A percentile compares a stretch with the other conserved stretches of the same genome.
Conservation (phyloP, 768 basidiomycete species). For the Pisolithus tinctorius region DNA sequence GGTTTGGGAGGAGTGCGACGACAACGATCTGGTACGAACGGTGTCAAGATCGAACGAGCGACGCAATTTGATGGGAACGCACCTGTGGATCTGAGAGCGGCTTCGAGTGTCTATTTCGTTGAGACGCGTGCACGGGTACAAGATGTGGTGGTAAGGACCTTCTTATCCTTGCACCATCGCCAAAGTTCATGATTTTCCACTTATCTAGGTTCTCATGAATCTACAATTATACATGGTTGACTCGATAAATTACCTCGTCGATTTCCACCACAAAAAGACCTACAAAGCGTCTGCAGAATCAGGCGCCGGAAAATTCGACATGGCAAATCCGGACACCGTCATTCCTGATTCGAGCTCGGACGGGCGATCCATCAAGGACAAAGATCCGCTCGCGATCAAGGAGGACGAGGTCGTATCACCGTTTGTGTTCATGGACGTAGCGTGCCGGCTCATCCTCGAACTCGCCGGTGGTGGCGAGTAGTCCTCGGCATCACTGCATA, state of each 20-base stretch:
- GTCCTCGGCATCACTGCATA: too few species aligned
- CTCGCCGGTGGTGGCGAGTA: conserved; percentile 65
- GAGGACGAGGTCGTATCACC: conserved; percentile 73
- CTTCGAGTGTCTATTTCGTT: conserved; percentile 83
- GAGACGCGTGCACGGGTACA: conserved; percentile 88
- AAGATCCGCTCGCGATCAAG: conserved; percentile 33
- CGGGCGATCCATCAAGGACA: conserved; percentile 49
- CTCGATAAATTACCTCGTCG: conserved; percentile 91
- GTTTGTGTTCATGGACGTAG: conserved; percentile 95
- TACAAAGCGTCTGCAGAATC: conserved; percentile 69
- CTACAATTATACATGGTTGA: conserved; percentile 96
- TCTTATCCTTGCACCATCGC: not conserved
- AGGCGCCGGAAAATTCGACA: conserved; percentile 67
- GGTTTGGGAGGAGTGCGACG: conserved; percentile 52
- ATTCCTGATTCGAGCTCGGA: conserved; percentile 49
- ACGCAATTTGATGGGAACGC: conserved; percentile 54
- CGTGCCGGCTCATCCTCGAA: conserved; percentile 89
- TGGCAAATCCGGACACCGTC: conserved; percentile 31
- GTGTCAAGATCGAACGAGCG: conserved; percentile 54
- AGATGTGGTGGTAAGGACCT: conserved; percentile 77
- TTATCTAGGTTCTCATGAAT: conserved; percentile 83
- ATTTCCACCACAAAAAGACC: conserved; percentile 96
- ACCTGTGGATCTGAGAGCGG: conserved; percentile 56
- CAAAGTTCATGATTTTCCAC: conserved; percentile 1
- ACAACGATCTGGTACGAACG: conserved; percentile 27